These are phyloP conservation scores for Calocera viscosa DNA, from an alignment of 768 basidiomycete species.

Conservation along the genomic window DNA sequence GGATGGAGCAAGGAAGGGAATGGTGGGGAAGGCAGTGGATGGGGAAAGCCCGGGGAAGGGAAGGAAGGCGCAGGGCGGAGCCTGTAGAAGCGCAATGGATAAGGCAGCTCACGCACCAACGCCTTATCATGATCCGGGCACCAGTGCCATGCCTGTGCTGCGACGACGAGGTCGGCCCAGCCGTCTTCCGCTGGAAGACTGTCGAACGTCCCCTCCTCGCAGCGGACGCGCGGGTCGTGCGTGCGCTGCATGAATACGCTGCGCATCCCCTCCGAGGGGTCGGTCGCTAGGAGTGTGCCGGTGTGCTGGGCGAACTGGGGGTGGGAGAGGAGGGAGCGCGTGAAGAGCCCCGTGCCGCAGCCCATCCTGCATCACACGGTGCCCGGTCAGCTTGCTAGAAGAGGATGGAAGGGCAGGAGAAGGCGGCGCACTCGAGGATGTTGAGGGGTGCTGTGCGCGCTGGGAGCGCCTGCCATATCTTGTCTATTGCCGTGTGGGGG, in stretches of 20 bases:
- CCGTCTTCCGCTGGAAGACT: constrained; percentile 44
- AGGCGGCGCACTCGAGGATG: constrained; percentile 50
- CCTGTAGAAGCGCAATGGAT: neutral
- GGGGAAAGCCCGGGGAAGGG: neutral
- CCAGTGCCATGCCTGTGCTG: constrained; percentile 94
- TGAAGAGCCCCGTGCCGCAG: constrained; percentile 80
- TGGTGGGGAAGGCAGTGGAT: neutral
- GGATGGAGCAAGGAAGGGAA: neutral
- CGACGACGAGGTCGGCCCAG: constrained; percentile 66
- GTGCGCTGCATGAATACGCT: constrained; percentile 44
- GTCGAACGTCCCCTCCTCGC: constrained; percentile 60
- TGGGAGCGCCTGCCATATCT: constrained; percentile 42
- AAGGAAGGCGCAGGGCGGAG: neutral
- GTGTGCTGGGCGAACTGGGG: constrained; percentile 42
- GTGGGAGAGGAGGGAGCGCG: constrained; percentile 62
- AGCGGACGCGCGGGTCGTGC: constrained; percentile 39
- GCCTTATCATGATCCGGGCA: constrained; percentile 67
- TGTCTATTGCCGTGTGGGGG: constrained; percentile 46
- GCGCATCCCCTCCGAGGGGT: constrained; percentile 81
- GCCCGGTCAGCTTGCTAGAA: constrained; percentile 7
- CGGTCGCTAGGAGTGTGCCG: constrained; percentile 50
- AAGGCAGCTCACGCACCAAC: constrained; percentile 26
- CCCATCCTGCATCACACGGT: constrained; percentile 45
- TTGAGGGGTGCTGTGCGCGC: constrained; percentile 35
- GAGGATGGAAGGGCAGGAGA: constrained; percentile 16